A percentile compares a stretch with the other conserved stretches of the same genome.
Conservation (phyloP, 768 basidiomycete genomes). For the Daedaleopsis nitida region DNA sequence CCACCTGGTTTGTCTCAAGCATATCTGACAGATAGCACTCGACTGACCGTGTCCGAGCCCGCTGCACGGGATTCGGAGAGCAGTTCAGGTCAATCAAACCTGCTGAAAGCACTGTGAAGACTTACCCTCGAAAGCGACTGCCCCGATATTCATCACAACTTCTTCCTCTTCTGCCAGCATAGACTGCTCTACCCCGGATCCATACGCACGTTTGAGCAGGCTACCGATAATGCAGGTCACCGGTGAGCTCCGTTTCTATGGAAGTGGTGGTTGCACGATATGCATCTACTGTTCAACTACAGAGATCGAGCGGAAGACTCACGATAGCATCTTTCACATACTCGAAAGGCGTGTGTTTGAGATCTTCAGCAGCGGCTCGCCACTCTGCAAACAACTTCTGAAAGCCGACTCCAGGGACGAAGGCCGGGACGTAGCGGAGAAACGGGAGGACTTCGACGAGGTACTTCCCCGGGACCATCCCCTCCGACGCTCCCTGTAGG, state of each 20-base stretch:
- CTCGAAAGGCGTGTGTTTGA: too few relatives aligned
- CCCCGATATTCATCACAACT: conserved; percentile 22
- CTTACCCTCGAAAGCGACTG: conserved; percentile 16
- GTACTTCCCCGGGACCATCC: conserved; percentile 23
- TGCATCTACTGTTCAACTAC: neutral
- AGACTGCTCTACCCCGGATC: neutral
- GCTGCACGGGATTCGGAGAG: neutral
- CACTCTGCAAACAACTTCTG: conserved; percentile 8
- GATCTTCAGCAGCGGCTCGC: neutral
- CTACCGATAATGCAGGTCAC: neutral
- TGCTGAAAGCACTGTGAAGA: too few relatives aligned
- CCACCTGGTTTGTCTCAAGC: too few relatives aligned
- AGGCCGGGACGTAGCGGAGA: conserved; percentile 19
- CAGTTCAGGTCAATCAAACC: too few relatives aligned
- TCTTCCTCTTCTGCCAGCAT: conserved; percentile 13
- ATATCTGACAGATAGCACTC: neutral
- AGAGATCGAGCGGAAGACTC: neutral
- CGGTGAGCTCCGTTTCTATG: neutral
- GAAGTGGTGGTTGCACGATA: neutral
- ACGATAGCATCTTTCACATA: too few relatives aligned
- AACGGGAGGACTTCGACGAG: conserved; percentile 30
- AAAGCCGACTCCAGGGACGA: conserved; percentile 26
- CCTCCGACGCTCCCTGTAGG: neutral
- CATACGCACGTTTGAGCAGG: neutral
- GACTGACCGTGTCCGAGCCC: conserved; percentile 4